phyloP scores from a whole-genome alignment of 2,329 filamentous ascomycete genomes.

The Paecilomyces sp. region DNA sequence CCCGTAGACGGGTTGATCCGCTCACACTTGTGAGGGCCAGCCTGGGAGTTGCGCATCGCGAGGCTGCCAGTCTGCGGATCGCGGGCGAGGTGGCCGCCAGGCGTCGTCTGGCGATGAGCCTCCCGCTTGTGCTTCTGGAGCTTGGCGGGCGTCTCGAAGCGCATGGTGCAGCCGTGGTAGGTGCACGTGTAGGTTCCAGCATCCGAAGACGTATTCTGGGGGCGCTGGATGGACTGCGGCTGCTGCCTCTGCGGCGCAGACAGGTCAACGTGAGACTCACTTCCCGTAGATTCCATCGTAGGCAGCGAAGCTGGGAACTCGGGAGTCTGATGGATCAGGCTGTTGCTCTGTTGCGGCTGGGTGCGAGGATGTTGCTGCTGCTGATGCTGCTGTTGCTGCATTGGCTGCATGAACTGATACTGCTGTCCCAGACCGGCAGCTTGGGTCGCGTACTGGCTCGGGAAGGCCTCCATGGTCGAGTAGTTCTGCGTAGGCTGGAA shows the following conservation, averaged over 20 bases:
- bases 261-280: conserved; percentile 32
- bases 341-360: conserved; percentile 21
- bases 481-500: conserved; percentile 30
- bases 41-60: conserved; percentile 70
- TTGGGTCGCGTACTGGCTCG: conserved; percentile 32
- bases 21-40: conserved; percentile 87
- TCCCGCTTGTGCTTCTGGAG: conserved; percentile 96
- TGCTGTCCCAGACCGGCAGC: conserved; percentile 43
- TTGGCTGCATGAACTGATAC: conserved; percentile 36
- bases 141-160: conserved; percentile 80
- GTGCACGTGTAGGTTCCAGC: conserved; percentile 93
- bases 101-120: conserved; percentile 70
- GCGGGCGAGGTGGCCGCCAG: conserved; percentile 38
- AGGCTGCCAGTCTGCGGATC: conserved; percentile 43
- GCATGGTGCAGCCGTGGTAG: conserved; percentile 79
- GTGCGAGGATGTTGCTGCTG: conserved; percentile 16
- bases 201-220: conserved; percentile 61
- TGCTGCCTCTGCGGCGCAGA: conserved; percentile 5
- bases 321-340: conserved; percentile 39
- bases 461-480: conserved; percentile 35
- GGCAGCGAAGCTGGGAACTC: conserved; percentile 54
- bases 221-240: conserved; percentile 39
- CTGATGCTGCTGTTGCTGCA: conserved; percentile 11
- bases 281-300: conserved; percentile 55
- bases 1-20: conserved; percentile 91